Evolutionary conservation across 1,284 basidiomycete genomes (phyloP).

Genomic region (Schizophyllum amplum): DNA sequence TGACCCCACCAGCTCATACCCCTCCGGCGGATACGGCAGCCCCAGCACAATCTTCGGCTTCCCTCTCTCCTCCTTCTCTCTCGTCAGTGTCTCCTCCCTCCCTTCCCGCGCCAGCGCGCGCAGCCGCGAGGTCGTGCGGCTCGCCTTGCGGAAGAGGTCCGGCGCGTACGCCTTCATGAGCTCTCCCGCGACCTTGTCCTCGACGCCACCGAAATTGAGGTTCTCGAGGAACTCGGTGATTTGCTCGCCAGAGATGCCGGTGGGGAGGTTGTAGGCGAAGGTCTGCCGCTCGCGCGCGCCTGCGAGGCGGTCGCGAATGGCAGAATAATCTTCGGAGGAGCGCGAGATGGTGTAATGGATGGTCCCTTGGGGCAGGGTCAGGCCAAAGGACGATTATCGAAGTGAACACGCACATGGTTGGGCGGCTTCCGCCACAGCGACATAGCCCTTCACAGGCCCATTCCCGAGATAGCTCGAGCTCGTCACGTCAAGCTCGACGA

Average conservation of each 20-base stretch:
- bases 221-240: constrained; percentile 40
- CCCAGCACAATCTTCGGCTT: constrained; percentile 31
- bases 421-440: constrained; percentile 23
- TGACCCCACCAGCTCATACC: not conserved
- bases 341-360: constrained; percentile 41
- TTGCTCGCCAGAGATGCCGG: constrained; percentile 33
- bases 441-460: constrained; percentile 22
- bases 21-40: constrained; percentile 5
- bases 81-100: constrained; percentile 21
- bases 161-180: not conserved
- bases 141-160: constrained; percentile 17
- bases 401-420: constrained; percentile 31
- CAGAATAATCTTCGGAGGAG: constrained; percentile 21
- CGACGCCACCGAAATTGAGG: constrained; percentile 35
- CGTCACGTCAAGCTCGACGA: constrained; percentile 29
- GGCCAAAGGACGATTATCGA: not conserved
- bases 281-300: constrained; percentile 32
- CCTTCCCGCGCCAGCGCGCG: constrained; percentile 30
- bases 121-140: constrained; percentile 20
- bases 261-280: constrained; percentile 36
- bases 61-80: constrained; percentile 22
- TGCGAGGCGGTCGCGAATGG: constrained; percentile 26
- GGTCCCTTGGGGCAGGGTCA: constrained; percentile 35
- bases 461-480: constrained; percentile 26
- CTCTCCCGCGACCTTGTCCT: constrained; percentile 1